These are phyloP conservation scores for Talaromyces sp. DNA, from an alignment of 2,329 filamentous ascomycete genomes.

Conservation along the genomic window DNA sequence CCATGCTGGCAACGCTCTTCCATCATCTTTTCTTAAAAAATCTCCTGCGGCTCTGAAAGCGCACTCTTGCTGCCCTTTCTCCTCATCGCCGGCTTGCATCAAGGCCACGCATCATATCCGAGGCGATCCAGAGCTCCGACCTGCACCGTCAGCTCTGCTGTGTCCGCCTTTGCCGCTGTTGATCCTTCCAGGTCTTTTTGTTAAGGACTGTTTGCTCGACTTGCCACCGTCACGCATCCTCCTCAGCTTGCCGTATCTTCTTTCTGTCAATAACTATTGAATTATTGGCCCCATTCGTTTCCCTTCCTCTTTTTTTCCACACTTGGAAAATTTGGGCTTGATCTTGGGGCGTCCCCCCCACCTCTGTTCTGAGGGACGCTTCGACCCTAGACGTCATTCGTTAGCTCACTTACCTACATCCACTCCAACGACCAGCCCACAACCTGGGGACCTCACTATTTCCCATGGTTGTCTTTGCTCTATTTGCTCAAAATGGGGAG, in stretches of 20 bases:
- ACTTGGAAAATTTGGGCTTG: background rate
- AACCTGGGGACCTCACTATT: slow-evolving; percentile 22
- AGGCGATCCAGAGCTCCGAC: slow-evolving; percentile 27
- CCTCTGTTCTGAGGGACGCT: slow-evolving; percentile 2
- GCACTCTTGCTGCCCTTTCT: background rate
- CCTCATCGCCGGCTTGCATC: slow-evolving; percentile 6
- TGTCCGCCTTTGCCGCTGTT: slow-evolving; percentile 12
- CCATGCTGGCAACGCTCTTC: slow-evolving; percentile 2
- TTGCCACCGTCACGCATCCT: background rate
- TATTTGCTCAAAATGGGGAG: slow-evolving; percentile 43
- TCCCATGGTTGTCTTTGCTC: slow-evolving; percentile 39
- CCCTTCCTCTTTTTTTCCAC: background rate
- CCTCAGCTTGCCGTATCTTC: background rate
- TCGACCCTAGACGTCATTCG: slow-evolving; percentile 10
- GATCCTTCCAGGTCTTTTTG: slow-evolving; percentile 7
- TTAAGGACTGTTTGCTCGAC: slow-evolving; percentile 1
- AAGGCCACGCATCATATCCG: background rate
- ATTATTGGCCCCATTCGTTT: background rate
- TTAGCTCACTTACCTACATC: background rate
- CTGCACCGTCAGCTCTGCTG: slow-evolving; percentile 39
- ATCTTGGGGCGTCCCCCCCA: background rate
- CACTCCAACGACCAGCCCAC: slow-evolving; percentile 14
- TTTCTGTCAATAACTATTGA: background rate
- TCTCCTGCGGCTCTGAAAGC: background rate
- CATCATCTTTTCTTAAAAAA: slow-evolving; percentile 10